phyloP scores from a whole-genome alignment of 768 basidiomycete genomes.

The Termitomyces sp. region DNA sequence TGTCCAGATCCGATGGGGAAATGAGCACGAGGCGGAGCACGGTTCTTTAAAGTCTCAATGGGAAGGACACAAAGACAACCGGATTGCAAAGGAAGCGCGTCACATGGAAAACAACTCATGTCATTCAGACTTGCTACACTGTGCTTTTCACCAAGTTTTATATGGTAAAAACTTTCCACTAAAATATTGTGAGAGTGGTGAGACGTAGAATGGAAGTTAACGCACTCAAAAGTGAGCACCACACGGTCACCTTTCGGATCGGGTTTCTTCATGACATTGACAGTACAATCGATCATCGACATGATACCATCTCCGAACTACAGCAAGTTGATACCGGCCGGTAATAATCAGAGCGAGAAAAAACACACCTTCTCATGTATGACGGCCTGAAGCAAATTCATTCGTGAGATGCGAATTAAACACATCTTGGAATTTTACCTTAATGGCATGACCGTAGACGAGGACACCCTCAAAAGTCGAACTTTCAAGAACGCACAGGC shows the following conservation, averaged over 20 bases:
- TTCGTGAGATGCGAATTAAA: not conserved
- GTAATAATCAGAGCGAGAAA: not conserved
- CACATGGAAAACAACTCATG: not conserved
- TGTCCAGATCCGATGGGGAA: not conserved
- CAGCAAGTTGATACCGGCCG: not conserved
- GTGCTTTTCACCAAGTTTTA: slow-evolving; percentile 49
- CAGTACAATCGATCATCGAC: slow-evolving; percentile 84
- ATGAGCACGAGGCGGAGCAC: not conserved
- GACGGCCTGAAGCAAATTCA: slow-evolving; percentile 39
- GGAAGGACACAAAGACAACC: not conserved
- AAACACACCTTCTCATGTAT: slow-evolving; percentile 66
- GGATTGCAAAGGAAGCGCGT: not conserved
- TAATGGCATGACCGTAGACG: slow-evolving; percentile 78
- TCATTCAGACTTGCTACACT: not conserved
- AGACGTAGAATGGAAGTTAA: slow-evolving; percentile 6
- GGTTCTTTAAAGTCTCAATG: not conserved
- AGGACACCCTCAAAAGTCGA: slow-evolving; percentile 45
- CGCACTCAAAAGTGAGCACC: slow-evolving; percentile 75
- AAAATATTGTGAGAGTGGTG: slow-evolving; percentile 8
- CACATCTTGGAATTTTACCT: slow-evolving; percentile 37
- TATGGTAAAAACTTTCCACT: slow-evolving; percentile 81
- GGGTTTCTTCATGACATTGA: slow-evolving; percentile 60
- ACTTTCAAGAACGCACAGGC: not conserved
- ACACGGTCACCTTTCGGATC: slow-evolving; percentile 81
- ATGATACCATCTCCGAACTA: slow-evolving; percentile 87